These are phyloP conservation scores for Seiridium cupressi DNA, from an alignment of 2,329 filamentous ascomycete species.

Conservation along the genomic window DNA sequence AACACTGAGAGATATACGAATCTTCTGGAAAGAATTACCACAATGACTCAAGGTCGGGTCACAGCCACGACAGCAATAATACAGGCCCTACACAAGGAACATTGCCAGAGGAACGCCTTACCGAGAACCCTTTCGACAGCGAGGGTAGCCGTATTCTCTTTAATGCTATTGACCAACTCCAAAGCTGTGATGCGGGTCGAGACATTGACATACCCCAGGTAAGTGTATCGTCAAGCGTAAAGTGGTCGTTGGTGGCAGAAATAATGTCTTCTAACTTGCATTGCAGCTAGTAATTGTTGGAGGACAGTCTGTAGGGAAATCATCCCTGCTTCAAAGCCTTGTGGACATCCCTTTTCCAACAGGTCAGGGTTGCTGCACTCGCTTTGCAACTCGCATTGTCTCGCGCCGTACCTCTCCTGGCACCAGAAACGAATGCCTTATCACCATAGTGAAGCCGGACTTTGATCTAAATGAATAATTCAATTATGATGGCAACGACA, in stretches of 20 bases:
- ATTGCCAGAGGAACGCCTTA: neutral
- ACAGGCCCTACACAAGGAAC: neutral
- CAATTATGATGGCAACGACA: constrained; percentile 13
- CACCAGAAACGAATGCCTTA: constrained; percentile 24
- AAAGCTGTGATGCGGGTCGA: constrained; percentile 26
- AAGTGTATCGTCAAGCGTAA: constrained; percentile 23
- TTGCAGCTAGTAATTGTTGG: constrained; percentile 34
- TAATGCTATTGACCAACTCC: constrained; percentile 33
- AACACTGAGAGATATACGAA: too few relatives aligned
- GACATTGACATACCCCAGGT: constrained; percentile 34
- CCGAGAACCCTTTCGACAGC: constrained; percentile 31
- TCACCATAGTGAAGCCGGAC: constrained; percentile 28
- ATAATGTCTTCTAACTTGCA: neutral
- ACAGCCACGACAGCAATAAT: too few relatives aligned
- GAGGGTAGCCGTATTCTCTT: constrained; percentile 32
- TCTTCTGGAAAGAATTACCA: too few relatives aligned
- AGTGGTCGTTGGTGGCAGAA: neutral
- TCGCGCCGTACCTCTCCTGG: constrained; percentile 29
- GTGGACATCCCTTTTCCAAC: constrained; percentile 36
- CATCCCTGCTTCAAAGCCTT: constrained; percentile 33
- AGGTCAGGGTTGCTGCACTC: constrained; percentile 29
- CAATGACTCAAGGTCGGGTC: too few relatives aligned
- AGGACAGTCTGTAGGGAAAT: constrained; percentile 35
- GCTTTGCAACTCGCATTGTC: constrained; percentile 35
- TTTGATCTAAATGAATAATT: constrained; percentile 17